These are phyloP conservation scores for Arthroderma sp. DNA, from an alignment of 2,329 filamentous ascomycete species.

Conservation along the genomic window DNA sequence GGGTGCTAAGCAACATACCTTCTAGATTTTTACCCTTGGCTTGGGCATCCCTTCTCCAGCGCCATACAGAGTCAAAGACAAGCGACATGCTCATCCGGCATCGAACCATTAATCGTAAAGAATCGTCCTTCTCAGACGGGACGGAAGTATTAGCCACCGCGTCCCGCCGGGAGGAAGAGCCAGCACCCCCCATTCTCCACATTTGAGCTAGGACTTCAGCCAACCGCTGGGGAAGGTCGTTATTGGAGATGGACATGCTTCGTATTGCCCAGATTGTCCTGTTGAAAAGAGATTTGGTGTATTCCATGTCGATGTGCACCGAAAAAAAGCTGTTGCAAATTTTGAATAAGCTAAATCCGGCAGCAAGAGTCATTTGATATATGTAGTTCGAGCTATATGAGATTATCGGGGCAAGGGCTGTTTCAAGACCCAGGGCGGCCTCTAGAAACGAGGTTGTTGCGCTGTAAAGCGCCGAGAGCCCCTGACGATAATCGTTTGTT, in stretches of 20 bases:
- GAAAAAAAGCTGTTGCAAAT: slow-evolving; percentile 54
- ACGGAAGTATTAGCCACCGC: slow-evolving; percentile 9
- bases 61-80: slow-evolving; percentile 54
- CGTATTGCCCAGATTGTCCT: slow-evolving; percentile 46
- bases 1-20: slow-evolving; percentile 40
- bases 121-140: slow-evolving; percentile 26
- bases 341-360: slow-evolving; percentile 51
- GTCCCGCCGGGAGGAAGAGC: slow-evolving; percentile 6
- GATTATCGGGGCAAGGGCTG: slow-evolving; percentile 34
- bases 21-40: slow-evolving; percentile 59
- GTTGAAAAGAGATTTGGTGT: slow-evolving; percentile 45
- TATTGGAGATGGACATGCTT: slow-evolving; percentile 46
- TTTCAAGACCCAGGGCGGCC: slow-evolving; percentile 32
- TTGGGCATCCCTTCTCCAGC: slow-evolving; percentile 54
- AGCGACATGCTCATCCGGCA: slow-evolving; percentile 56
- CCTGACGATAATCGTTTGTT: slow-evolving; percentile 33
- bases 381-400: slow-evolving; percentile 48
- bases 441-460: slow-evolving; percentile 36
- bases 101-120: slow-evolving; percentile 49
- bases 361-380: slow-evolving; percentile 54
- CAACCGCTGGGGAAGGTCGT: slow-evolving; percentile 51
- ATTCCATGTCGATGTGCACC: slow-evolving; percentile 41
- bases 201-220: slow-evolving; percentile 54
- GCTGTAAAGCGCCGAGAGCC: slow-evolving; percentile 33
- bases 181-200: slow-evolving; percentile 40